Evolutionary conservation across 1,284 basidiomycete genomes (phyloP), one percentile per base, ranked within the genome.

Genomic region (Rhodofomes roseus): DNA sequence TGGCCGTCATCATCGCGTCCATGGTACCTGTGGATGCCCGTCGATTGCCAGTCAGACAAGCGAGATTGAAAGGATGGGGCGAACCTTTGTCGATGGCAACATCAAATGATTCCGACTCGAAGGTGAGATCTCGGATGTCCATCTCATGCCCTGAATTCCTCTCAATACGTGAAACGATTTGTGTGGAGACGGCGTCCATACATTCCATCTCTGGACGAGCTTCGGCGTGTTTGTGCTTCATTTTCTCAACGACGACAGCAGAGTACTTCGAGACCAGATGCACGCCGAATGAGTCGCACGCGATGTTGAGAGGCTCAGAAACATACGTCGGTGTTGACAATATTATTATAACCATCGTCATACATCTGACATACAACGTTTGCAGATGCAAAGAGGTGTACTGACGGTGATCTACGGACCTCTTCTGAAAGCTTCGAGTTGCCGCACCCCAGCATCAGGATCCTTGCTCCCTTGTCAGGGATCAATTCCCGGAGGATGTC

Each of bases 1-100:
- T 93, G 0, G 84, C 81, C 0, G 93, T 90, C 83, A 96, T 86
- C 90, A 97, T 92, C 0, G 94, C 93, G 71, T 96, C 95, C 93
- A 96, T 95, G 0, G 93, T 96, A 61, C 86, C 86, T 87, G 54
- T 39, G 37, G 7, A 14, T 34, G 31, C 5, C 31, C 4, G 11
- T 34, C 31, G 4, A 25, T 12, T 27, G 27, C n/a, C n/a, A n/a
- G n/a, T n/a, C n/a, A n/a, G n/a, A n/a, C n/a, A n/a, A n/a, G n/a
- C n/a, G n/a, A n/a, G n/a, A n/a, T n/a, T n/a, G n/a, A n/a, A n/a
- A n/a, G n/a, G n/a, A n/a, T n/a, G n/a, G n/a, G n/a, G n/a, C n/a
- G n/a, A n/a, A 82, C 91, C 93, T 83, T 96, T 97, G 75, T 97
- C 95, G 53, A 97, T 89, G 0, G 88, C 92, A 44, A 96, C 77